A percentile compares a stretch with the other conserved stretches of the same genome.
Evolutionary conservation across 306 rosid genomes (phyloP).

Genomic region (Castanopsis chinensis): DNA sequence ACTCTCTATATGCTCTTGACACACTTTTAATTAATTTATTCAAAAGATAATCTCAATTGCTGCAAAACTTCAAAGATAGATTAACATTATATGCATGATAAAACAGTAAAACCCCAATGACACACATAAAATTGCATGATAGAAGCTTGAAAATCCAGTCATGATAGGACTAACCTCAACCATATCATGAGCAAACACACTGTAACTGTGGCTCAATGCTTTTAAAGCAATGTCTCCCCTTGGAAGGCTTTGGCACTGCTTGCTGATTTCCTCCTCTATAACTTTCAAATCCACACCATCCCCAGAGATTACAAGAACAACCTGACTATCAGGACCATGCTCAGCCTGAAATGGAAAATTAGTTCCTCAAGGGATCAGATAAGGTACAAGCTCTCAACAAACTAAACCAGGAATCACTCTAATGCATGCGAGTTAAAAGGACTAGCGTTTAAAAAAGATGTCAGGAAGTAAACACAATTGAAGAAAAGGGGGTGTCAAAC

Average conservation of each 20-base stretch:
- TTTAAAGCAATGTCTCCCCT: constrained; percentile 88
- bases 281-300: constrained; percentile 75
- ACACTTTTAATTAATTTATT: background rate
- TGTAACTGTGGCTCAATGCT: constrained; percentile 88
- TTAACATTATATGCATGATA: background rate
- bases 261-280: constrained; percentile 75
- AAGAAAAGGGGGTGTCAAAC: background rate
- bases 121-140: background rate
- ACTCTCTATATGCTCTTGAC: too few relatives aligned
- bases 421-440: background rate
- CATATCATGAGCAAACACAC: constrained; percentile 82
- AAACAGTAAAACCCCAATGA: background rate
- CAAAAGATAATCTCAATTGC: background rate
- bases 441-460: background rate
- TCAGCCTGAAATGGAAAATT: constrained; percentile 74
- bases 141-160: background rate
- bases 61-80: background rate
- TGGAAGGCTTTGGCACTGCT: constrained; percentile 90
- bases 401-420: background rate
- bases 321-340: constrained; percentile 99
- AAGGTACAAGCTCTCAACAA: constrained; percentile 12
- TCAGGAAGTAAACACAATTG: background rate
- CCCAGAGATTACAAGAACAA: constrained; percentile 90
- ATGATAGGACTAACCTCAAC: constrained; percentile 66
- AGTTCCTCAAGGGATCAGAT: constrained; percentile 16